Base-by-base conservation (phyloP, 345 rosid species). In the Camelina neglecta region DNA sequence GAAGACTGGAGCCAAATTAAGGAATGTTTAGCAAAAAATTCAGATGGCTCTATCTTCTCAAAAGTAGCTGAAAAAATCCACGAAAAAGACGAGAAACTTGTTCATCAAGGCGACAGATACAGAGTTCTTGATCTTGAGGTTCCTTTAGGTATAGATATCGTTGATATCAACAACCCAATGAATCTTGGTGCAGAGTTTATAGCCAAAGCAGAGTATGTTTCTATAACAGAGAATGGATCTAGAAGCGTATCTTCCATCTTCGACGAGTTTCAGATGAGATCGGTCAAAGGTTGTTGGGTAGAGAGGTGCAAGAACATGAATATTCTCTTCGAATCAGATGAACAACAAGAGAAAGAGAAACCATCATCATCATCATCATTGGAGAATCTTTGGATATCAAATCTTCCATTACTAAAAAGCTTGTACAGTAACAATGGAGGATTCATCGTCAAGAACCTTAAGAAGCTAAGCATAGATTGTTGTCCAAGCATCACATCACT, bases 381-480 rank as follows among this genome's bases (percentile, higher is more conserved):
- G 13, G 80, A 84, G 78, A 72, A 26, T 53, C 71, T 88, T 3
- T 83, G 85, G 83, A 68, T 82, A 21, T 85, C 87, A 33, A 85
- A 73, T 76, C 78, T 88, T 16, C 80, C 81, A 9, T 57, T 80
- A 2, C 31, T 86, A n/a, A 60, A 16, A 35, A 75, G 61, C 35
- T 1, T 89, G 35, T 69, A 31, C 55, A 50, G 12, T 2, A 76
- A 36, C 31, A 58, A 57, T 0, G 77, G 56, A 29, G 39, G 70
- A 38, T 75, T 82, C 21, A 6, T 75, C 54, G 75, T 86, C 53
- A 58, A 11, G 59, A 84, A 75, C 44, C 85, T 90, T 7, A 85
- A 73, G 68, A 58, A 55, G 18, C 70, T 86, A 84, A 7, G 55
- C 33, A 11, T 90, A 3, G 89, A 88, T 36, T 85, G 85, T 60